phyloP scores from a whole-genome alignment of 2,329 filamentous ascomycete species.

The Immersiporthe knoxdaviesiana region DNA sequence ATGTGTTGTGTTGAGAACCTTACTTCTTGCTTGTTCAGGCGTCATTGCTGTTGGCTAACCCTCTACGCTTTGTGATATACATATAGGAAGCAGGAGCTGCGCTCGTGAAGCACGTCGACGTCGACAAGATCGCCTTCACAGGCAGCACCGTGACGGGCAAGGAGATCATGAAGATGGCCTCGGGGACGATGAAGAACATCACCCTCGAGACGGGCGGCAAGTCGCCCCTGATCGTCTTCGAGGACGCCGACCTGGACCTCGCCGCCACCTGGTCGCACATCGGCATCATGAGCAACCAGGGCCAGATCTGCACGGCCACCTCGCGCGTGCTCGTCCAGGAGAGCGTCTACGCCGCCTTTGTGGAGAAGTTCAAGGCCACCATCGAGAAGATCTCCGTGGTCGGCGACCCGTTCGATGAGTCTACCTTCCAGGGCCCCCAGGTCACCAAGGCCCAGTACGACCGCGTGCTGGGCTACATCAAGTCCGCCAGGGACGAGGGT shows the following conservation, averaged over 20 bases:
- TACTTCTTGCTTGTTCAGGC: background rate
- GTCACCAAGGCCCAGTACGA: constrained; percentile 71
- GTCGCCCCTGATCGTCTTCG: constrained; percentile 63
- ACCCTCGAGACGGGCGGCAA: constrained; percentile 67
- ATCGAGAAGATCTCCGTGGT: constrained; percentile 62
- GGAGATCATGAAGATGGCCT: constrained; percentile 73
- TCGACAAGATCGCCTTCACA: constrained; percentile 75
- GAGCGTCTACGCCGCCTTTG: constrained; percentile 61
- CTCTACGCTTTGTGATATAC: background rate
- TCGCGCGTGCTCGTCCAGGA: constrained; percentile 65
- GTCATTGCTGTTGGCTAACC: background rate
- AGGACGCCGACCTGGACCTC: constrained; percentile 64
- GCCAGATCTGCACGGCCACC: constrained; percentile 64
- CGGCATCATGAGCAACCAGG: constrained; percentile 60
- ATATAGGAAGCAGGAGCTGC: constrained; percentile 62
- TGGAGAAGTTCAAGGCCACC: constrained; percentile 63
- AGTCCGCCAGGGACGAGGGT: constrained; percentile 67
- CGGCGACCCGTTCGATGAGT: constrained; percentile 68
- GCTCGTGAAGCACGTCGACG: constrained; percentile 63
- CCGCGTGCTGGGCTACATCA: constrained; percentile 67
- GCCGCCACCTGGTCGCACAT: constrained; percentile 57
- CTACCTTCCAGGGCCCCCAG: constrained; percentile 72
- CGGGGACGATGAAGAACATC: constrained; percentile 63
- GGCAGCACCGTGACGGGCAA: constrained; percentile 70
- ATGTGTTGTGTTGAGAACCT: background rate